Conservation (phyloP, 768 basidiomycete species). For the Boletus coccyginus region DNA sequence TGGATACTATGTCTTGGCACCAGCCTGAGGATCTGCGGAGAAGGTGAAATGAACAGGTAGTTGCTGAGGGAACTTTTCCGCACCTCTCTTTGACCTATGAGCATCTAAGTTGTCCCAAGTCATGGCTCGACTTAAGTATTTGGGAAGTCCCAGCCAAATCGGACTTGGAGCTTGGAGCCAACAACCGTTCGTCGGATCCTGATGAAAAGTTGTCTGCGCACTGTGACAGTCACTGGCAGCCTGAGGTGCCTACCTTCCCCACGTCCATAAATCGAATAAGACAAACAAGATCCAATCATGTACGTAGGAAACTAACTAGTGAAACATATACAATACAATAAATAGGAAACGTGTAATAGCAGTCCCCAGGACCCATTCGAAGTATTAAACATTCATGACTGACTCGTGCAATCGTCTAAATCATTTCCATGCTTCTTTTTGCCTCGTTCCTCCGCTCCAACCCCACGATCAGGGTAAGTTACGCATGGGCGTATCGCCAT, state of each 20-base stretch:
- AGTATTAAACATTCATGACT: neutral
- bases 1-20: no score
- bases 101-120: no score
- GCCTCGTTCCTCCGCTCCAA: neutral
- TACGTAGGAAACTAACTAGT: neutral
- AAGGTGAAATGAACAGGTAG: no score
- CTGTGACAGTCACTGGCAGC: neutral
- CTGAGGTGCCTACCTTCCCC: neutral
- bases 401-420: slow-evolving; percentile 6
- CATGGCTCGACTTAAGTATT: no score
- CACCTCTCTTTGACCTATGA: no score
- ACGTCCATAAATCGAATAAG: neutral
- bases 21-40: no score
- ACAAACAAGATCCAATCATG: slow-evolving; percentile 5
- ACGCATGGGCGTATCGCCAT: slow-evolving; percentile 30
- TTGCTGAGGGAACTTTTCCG: no score
- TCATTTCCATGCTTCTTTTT: neutral
- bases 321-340: slow-evolving; percentile 23
- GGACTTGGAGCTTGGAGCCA: no score
- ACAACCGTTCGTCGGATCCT: no score
- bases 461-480: slow-evolving; percentile 23
- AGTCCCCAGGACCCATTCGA: slow-evolving; percentile 10
- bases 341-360: slow-evolving; percentile 6
- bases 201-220: no score
- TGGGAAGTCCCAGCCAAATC: no score